Percentiles rank a stretch among this genome's conserved stretches.
phyloP scores from a whole-genome alignment of 768 basidiomycete genomes.

The Hygrophorus pudorinus region DNA sequence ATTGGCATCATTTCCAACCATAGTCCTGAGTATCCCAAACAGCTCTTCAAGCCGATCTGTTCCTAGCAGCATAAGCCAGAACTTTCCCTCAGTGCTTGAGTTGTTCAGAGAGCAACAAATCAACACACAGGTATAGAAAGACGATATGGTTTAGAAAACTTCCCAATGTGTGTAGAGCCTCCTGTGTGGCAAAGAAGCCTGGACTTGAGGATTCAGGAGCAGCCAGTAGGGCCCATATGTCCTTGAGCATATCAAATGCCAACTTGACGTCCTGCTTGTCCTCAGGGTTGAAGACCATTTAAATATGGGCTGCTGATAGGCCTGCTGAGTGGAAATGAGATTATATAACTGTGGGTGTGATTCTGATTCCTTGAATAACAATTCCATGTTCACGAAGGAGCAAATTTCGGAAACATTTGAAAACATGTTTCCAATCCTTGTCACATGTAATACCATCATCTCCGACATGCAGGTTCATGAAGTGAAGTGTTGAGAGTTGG shows the following conservation, averaged over 20 bases:
- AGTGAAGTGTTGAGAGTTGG: too few species aligned
- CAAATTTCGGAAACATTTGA: conserved; percentile 22
- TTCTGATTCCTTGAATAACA: conserved; percentile 12
- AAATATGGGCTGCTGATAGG: conserved; percentile 3
- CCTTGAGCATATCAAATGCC: conserved; percentile 15
- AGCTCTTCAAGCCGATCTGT: conserved; percentile 26
- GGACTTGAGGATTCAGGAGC: conserved; percentile 8
- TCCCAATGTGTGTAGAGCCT: conserved; percentile 15
- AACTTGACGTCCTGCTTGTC: conserved; percentile 25
- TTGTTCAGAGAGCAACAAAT: conserved; percentile 22
- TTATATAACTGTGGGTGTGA: conserved; percentile 15
- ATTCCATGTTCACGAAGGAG: conserved; percentile 17
- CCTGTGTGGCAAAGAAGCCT: conserved; percentile 9
- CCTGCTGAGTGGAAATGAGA: conserved; percentile 14
- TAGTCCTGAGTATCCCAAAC: conserved; percentile 24
- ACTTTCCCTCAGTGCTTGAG: conserved; percentile 20
- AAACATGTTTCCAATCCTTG: conserved; percentile 25
- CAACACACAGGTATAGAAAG: conserved; percentile 19
- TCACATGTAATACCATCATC: conserved; percentile 25
- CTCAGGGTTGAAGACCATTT: conserved; percentile 17
- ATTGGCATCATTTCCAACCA: conserved; percentile 18
- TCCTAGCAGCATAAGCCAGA: conserved; percentile 27
- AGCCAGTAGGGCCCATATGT: conserved; percentile 16
- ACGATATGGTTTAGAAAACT: conserved; percentile 16
- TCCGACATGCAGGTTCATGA: conserved; percentile 23